Percentiles rank a stretch among this genome's conserved stretches.
Conservation (phyloP, 2,329 filamentous ascomycete genomes). For the Monosporascus sp. region DNA sequence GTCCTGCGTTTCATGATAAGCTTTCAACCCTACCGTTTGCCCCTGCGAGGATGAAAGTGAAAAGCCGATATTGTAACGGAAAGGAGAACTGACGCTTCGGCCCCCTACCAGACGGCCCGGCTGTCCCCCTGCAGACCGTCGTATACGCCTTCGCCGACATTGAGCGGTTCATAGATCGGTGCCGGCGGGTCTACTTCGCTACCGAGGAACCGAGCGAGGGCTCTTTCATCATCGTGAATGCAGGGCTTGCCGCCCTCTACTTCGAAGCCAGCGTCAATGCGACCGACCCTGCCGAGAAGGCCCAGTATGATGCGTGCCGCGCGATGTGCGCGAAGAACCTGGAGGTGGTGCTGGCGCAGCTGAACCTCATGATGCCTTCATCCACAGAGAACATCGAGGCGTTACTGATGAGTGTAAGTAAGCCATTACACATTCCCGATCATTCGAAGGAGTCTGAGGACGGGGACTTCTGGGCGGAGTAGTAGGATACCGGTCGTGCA, state of each 20-base stretch:
- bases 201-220: conserved; percentile 46
- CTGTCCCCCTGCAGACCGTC: conserved; percentile 44
- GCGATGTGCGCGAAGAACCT: conserved; percentile 26
- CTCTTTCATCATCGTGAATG: conserved; percentile 38
- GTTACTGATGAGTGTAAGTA: conserved; percentile 39
- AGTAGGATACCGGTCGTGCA: no score
- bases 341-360: conserved; percentile 26
- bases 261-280: conserved; percentile 23
- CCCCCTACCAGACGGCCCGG: conserved; percentile 30
- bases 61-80: not conserved
- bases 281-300: conserved; percentile 17
- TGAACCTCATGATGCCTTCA: conserved; percentile 43
- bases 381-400: conserved; percentile 43
- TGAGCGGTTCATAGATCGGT: conserved; percentile 44
- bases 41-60: no score
- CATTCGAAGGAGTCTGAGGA: no score
- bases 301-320: conserved; percentile 19
- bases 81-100: not conserved
- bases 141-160: conserved; percentile 45
- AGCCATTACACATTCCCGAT: not conserved
- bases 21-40: not conserved
- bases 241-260: conserved; percentile 27
- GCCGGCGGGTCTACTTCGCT: conserved; percentile 44
- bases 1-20: not conserved
- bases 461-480: no score